These are phyloP conservation scores for Colletotrichum orbiculare DNA, from an alignment of 2,329 filamentous ascomycete species.

Conservation along the genomic window DNA sequence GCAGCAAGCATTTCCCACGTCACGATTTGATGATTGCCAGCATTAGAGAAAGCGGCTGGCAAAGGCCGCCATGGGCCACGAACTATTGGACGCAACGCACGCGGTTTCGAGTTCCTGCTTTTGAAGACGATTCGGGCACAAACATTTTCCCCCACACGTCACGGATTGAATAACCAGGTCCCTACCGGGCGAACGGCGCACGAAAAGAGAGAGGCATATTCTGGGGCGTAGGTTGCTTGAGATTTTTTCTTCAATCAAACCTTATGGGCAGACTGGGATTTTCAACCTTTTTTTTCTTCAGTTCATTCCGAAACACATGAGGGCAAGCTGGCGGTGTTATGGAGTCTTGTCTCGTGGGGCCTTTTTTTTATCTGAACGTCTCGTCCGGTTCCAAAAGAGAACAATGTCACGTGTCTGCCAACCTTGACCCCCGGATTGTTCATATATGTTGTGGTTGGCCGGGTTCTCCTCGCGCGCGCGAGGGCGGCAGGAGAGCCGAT, in stretches of 20 bases:
- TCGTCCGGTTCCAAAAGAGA: conserved; percentile 32
- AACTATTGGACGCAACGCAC: conserved; percentile 36
- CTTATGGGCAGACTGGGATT: conserved; percentile 36
- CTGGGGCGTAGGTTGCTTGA: conserved; percentile 37
- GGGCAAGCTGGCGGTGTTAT: conserved; percentile 37
- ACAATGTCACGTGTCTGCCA: conserved; percentile 34
- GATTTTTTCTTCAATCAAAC: conserved; percentile 28
- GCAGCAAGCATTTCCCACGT: conserved; percentile 35
- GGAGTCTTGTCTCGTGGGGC: conserved; percentile 31
- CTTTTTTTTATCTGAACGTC: conserved; percentile 29
- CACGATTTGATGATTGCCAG: conserved; percentile 38
- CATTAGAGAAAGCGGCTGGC: conserved; percentile 37
- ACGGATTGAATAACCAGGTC: conserved; percentile 35
- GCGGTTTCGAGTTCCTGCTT: conserved; percentile 35
- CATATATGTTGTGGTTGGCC: conserved; percentile 22
- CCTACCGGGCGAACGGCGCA: conserved; percentile 38
- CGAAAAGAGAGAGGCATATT: conserved; percentile 38
- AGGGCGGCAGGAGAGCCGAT: conserved; percentile 2
- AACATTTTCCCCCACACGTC: conserved; percentile 27
- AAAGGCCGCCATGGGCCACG: conserved; percentile 30
- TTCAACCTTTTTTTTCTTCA: conserved; percentile 16
- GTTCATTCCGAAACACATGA: conserved; percentile 37
- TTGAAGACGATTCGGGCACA: conserved; percentile 36
- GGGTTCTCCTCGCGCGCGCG: conserved; percentile 22
- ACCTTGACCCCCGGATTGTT: conserved; percentile 26